Base-by-base conservation (phyloP, 371 early-diverging fungal species). In the Blakeslea trispora region DNA sequence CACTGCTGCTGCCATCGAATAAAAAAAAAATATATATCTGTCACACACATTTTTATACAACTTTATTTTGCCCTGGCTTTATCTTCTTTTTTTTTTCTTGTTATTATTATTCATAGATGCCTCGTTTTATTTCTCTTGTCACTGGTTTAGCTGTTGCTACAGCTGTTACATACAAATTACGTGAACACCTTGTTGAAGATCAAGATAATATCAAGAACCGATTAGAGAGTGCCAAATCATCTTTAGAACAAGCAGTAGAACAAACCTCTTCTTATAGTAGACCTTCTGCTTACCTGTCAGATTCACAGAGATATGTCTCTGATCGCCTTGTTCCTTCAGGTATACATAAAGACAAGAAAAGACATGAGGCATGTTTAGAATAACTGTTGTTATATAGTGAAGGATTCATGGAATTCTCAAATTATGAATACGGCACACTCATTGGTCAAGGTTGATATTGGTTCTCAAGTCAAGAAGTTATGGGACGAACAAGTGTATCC, bases 361-460 rank as follows among this genome's bases (percentile, higher is more conserved):
- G n/a, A n/a, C n/a, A 53, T 34, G 45, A 17, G 14, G 24, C 34
- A 8, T 7, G 18, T 4, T 35, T 18, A n/a, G 32, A 32, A 5
- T 9, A 9, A 1, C 13, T 17, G 24, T 6, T n/a, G 17, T 15
- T 5, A 31, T n/a, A 44, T 31, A 21, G 77, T 76, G 22, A 76
- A 76, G 53, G 58, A 71, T 19, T 46, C 61, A 9, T 76, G 77
- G 77, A 76, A 76, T 34, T 56, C 37, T 9, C 77, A 76, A 50
- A 57, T 76, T 23, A 64, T 66, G 39, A 63, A 63, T n/a, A 71
- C 66, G 24, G 71, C 77, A 18, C 69, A 71, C 40, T 51, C 64
- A 21, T 48, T 73, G 39, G 67, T 71, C 31, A 66, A 71, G 34
- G 47, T 65, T 11, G 74, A 76, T 54, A 52, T 71, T 48, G 55